Evolutionary conservation across 306 rosid genomes (phyloP).

Genomic region (Senna tora): DNA sequence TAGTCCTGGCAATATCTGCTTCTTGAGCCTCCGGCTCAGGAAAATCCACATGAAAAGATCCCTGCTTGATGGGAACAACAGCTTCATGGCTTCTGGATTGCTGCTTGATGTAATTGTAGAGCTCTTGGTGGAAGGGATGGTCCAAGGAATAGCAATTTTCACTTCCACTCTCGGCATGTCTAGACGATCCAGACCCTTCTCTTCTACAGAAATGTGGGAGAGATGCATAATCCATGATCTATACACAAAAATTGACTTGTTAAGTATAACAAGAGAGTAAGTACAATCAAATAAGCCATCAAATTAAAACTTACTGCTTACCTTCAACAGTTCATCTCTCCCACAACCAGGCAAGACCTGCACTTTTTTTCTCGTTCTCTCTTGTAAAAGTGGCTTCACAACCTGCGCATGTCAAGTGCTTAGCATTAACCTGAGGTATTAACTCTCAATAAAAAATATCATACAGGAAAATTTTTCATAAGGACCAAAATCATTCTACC

Average conservation of each 20-base stretch:
- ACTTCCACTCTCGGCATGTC: conserved; percentile 48
- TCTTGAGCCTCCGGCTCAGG: conserved; percentile 67
- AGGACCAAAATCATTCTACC: conserved; percentile 53
- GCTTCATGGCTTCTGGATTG: conserved; percentile 54
- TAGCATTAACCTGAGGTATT: conserved; percentile 18
- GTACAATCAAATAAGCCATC: conserved; percentile 17
- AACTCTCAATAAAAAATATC: conserved; percentile 25
- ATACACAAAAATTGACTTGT: conserved; percentile 44
- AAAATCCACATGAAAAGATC: conserved; percentile 81
- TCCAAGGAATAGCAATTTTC: conserved; percentile 78
- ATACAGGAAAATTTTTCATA: conserved; percentile 19
- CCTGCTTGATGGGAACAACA: conserved; percentile 64
- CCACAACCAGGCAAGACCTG: conserved; percentile 88
- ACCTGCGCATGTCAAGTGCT: conserved; percentile 55
- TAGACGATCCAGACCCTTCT: conserved; percentile 85
- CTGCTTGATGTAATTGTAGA: conserved; percentile 71
- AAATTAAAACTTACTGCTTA: conserved; percentile 28
- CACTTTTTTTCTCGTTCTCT: conserved; percentile 85
- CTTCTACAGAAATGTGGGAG: conserved; percentile 88
- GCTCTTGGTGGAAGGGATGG: conserved; percentile 85
- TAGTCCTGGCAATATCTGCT: conserved; percentile 56
- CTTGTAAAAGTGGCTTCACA: conserved; percentile 97
- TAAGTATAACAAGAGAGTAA: conserved; percentile 5
- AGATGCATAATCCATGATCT: conserved; percentile 87
- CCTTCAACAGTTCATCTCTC: conserved; percentile 88